Evolutionary conservation across 768 basidiomycete genomes (phyloP), one percentile per base, ranked within the genome.

Genomic region (Lyophyllum atratum): DNA sequence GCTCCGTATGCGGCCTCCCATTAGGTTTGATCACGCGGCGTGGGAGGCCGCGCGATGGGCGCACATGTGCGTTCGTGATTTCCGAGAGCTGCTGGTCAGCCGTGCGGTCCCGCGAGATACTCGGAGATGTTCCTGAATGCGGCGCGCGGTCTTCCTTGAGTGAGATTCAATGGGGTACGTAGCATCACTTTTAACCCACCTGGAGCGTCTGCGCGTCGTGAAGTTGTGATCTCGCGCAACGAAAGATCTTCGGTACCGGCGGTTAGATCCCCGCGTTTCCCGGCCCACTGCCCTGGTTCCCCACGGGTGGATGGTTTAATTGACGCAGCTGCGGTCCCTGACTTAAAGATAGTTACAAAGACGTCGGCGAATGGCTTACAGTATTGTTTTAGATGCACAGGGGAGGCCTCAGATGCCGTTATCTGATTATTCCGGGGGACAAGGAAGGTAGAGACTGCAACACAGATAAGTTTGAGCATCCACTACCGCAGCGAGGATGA

Each of bases 11-110:
- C 4, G 51, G 61, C 11, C 58, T 21, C 2, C 42, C 48, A 24
- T 58, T 61, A n/a, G 34, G 39, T 29, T 52, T 58, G 4, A 54
- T 52, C 34, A 22, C 49, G 11, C 55, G 49, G 21, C 26, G 52
- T 22, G 52, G 55, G 42, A 60, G 52, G 24, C 34, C 26, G 21
- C 34, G 31, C 4, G 34, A 25, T 34, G 34, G 33, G 22, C 24
- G 8, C 4, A 19, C 14, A 9, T 1, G 19, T 14, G 26, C 45
- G 22, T 42, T 54, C 3, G 49, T 50, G 15, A 55, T 47, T 46
- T 59, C 58, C 17, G 49, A 15, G 10, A 49, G 46, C 47, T 26
- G 34, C 15, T 19, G 34, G 25, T 26, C 26, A 22, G 51, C 3
- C n/a, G 19, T 25, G 19, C 2, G 34, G 17, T 50, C 43, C 21